phyloP scores from a whole-genome alignment of 768 basidiomycete genomes.

The Pleurotus sapidus region DNA sequence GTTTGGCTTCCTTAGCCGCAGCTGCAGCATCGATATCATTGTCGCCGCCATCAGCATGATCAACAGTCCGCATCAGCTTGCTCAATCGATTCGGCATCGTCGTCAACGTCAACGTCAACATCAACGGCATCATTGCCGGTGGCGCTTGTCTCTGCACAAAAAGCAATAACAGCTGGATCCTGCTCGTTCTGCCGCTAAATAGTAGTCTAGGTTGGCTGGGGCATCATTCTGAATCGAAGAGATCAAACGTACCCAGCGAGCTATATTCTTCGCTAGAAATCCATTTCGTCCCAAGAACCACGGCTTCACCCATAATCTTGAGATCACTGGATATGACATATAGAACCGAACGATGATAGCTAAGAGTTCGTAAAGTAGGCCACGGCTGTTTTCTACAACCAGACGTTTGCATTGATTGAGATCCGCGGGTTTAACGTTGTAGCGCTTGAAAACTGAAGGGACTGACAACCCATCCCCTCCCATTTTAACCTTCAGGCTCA shows the following conservation, averaged over 20 bases:
- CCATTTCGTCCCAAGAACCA: slow-evolving; percentile 20
- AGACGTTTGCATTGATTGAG: not conserved
- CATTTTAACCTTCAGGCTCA: not conserved
- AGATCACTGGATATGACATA: slow-evolving; percentile 22
- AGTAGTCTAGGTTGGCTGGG: not conserved
- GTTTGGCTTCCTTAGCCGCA: not conserved
- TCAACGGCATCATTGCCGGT: not conserved
- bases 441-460: not conserved
- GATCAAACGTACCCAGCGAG: slow-evolving; percentile 16
- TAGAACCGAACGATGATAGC: slow-evolving; percentile 13
- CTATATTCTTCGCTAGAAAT: slow-evolving; percentile 19
- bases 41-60: not conserved
- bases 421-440: not conserved
- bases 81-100: not conserved
- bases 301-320: slow-evolving; percentile 10
- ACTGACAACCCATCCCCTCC: not conserved
- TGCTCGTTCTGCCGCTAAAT: slow-evolving; percentile 5
- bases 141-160: not conserved
- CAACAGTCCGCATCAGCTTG: not conserved
- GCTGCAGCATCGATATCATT: not conserved
- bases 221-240: not conserved
- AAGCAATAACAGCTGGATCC: not conserved
- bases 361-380: slow-evolving; percentile 9
- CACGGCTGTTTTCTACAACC: not conserved
- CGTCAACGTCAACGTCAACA: not conserved